phyloP scores from a whole-genome alignment of 306 rosid genomes.

The Cucumis sativus region Cucumber_9930_V3 NC_026659.2:22100501-22101000 shows the following conservation, averaged over 20 bases:
- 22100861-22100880: neutral
- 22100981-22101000: neutral
- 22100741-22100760: constrained; percentile 40
- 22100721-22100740: constrained; percentile 34
- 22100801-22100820: neutral
- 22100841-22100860: neutral
- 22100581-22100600: neutral
- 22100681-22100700: constrained; percentile 75
- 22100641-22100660: constrained; percentile 82
- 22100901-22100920: neutral
- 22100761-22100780: constrained; percentile 34
- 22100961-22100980: neutral
- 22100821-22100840: neutral
- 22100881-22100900: neutral
- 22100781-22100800: constrained; percentile 13
- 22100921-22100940: neutral
- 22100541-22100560: neutral
- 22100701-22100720: constrained; percentile 39
- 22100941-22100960: neutral
- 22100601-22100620: neutral
- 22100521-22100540: neutral
- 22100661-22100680: constrained; percentile 83
- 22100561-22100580: neutral
- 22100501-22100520: constrained; percentile 8
- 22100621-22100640: constrained; percentile 32